Percentiles rank a stretch among this genome's conserved stretches.
These are phyloP conservation scores for Musa beccarii DNA, from an alignment of 176 grass and related monocot species.

Conservation along the genomic window DNA sequence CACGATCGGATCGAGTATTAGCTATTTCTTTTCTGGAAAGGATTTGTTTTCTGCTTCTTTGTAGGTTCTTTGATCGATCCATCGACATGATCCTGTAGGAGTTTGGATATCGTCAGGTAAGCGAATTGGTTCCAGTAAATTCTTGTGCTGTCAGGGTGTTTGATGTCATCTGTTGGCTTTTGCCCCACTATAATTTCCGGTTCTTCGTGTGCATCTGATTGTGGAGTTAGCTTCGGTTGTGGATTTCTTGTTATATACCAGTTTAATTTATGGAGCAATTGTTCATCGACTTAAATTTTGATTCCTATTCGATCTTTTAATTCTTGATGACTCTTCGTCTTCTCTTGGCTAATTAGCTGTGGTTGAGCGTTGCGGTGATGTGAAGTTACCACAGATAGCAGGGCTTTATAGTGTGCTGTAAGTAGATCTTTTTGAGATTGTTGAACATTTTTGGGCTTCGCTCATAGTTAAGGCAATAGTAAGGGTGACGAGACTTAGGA, in stretches of 20 bases:
- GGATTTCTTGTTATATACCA: neutral
- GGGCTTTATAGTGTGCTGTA: no score
- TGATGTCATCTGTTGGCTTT: neutral
- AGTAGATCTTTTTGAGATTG: neutral
- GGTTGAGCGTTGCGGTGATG: neutral
- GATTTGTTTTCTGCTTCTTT: neutral
- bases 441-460: no score
- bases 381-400: neutral
- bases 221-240: neutral
- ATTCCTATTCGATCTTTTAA: neutral
- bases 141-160: neutral
- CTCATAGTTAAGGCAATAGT: no score
- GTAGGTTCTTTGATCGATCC: neutral
- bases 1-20: neutral
- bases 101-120: slow-evolving; percentile 4
- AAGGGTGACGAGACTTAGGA: no score
- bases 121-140: neutral
- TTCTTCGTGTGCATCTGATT: neutral
- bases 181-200: neutral
- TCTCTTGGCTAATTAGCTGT: neutral
- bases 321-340: neutral
- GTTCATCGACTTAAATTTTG: neutral
- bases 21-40: neutral
- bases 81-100: neutral
- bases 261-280: neutral